phyloP scores from a whole-genome alignment of 257 asterid species.

The Fraxinus americana region DNA sequence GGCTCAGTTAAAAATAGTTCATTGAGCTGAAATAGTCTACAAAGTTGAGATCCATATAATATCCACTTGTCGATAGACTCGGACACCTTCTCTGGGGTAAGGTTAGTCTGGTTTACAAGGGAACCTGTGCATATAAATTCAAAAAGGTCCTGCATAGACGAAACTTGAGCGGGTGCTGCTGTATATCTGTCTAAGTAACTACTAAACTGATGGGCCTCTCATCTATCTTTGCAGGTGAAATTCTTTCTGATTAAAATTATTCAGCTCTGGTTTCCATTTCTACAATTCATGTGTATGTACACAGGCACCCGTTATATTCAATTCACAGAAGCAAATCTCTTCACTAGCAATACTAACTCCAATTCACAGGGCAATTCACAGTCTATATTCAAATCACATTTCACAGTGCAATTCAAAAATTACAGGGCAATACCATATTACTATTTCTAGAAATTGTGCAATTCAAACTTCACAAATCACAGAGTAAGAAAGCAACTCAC shows the following conservation, averaged over 20 bases:
- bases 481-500: no score
- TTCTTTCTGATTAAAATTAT: background rate
- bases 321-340: no score
- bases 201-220: conserved; percentile 64
- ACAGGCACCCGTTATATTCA: background rate
- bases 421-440: no score
- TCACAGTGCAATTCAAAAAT: no score
- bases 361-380: no score
- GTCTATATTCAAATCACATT: no score
- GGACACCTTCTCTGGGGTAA: conserved; percentile 73
- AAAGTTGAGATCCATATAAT: conserved; percentile 70
- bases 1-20: conserved; percentile 73
- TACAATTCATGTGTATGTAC: background rate
- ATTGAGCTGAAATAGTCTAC: conserved; percentile 79
- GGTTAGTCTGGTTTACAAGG: conserved; percentile 58
- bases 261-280: background rate
- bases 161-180: conserved; percentile 47
- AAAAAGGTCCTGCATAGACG: conserved; percentile 72
- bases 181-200: background rate
- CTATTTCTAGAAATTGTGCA: no score
- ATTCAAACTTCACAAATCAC: no score
- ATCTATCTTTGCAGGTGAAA: conserved; percentile 89
- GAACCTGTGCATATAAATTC: conserved; percentile 86
- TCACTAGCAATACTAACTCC: no score
- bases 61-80: conserved; percentile 88